Evolutionary conservation across 176 grass and related monocot genomes (phyloP), one percentile per base, ranked within the genome.

Genomic region (Rhynchospora tenuis): DNA sequence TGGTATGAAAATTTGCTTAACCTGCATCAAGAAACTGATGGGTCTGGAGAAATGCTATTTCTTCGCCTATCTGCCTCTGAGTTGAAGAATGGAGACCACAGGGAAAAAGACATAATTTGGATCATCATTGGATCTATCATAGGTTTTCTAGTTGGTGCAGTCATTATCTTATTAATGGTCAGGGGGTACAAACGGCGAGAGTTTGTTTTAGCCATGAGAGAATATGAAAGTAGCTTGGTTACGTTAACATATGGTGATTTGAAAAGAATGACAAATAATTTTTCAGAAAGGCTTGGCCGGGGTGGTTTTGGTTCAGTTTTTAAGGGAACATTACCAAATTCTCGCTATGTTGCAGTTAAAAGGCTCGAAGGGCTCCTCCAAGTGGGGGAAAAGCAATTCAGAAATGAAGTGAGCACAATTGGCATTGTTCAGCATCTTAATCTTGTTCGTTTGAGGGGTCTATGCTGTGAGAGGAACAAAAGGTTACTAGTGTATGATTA

Each of bases 251-350:
- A 84, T 62, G 54, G n/a, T 23, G 84, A 91, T 62, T 24, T 86
- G 48, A 31, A 60, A 76, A 86, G 46, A 69, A 78, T 58, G 74
- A 93, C 88, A 75, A 90, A 79, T n/a, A 93, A 88, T 55, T 88
- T 90, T 81, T 90, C 78, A 0, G 73, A 90, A 52, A 93, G 83
- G 74, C 24, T 93, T 76, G 91, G 88, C 29, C 73, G 83, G 1
- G 86, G 91, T 9, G 11, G 28, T 68, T 93, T 93, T 59, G 86
- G 91, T 4, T 88, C 86, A 6, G 88, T 93, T 43, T 88, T 73
- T 77, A 88, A 82, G 50, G 88, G 91, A 0, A 54, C 23, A 0
- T n/a, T 92, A 7, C 19, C 85, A 3, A 12, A 57, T 1, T 52
- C 3, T 9, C 7, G 6, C 2, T 8, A n/a, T 81, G 2, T 88